Evolutionary conservation across 2,329 filamentous ascomycete genomes (phyloP).

Genomic region (Xylariaceae sp.): DNA sequence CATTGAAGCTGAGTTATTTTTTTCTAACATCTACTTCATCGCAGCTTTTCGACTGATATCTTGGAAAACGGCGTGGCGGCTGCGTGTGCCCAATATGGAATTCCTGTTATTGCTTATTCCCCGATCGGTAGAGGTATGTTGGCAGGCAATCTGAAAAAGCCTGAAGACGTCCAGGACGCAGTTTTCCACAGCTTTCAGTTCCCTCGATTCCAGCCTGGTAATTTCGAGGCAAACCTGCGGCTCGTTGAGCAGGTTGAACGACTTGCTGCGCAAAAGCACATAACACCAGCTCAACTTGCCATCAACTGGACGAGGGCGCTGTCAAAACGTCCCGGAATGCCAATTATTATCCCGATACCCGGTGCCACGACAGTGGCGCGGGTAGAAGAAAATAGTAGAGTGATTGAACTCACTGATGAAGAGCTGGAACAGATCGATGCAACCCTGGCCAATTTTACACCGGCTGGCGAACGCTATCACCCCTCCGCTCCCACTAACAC

Average conservation of each 20-base stretch:
- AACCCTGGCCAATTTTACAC: constrained; percentile 54
- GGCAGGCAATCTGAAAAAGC: constrained; percentile 53
- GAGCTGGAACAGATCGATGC: constrained; percentile 58
- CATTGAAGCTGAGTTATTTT: constrained; percentile 53
- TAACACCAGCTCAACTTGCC: constrained; percentile 69
- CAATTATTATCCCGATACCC: constrained; percentile 68
- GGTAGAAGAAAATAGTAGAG: constrained; percentile 63
- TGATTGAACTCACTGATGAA: constrained; percentile 54
- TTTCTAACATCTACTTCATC: constrained; percentile 59
- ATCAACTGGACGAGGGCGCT: constrained; percentile 65
- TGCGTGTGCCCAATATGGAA: constrained; percentile 60
- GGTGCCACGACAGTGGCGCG: constrained; percentile 63
- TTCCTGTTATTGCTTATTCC: constrained; percentile 65
- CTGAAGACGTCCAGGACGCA: constrained; percentile 54
- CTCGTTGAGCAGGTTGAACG: constrained; percentile 63
- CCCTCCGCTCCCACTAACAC: constrained; percentile 11
- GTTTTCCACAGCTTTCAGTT: constrained; percentile 44
- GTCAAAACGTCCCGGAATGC: constrained; percentile 57
- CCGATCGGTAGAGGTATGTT: constrained; percentile 64
- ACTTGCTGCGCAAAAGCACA: constrained; percentile 64
- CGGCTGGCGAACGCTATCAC: constrained; percentile 45
- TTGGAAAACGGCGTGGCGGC: constrained; percentile 62
- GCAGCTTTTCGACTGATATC: constrained; percentile 57
- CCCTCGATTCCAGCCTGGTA: constrained; percentile 60
- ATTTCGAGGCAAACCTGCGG: constrained; percentile 68